phyloP scores from a whole-genome alignment of 2,329 filamentous ascomycete genomes.

The Sporothrix humicola region DNA sequence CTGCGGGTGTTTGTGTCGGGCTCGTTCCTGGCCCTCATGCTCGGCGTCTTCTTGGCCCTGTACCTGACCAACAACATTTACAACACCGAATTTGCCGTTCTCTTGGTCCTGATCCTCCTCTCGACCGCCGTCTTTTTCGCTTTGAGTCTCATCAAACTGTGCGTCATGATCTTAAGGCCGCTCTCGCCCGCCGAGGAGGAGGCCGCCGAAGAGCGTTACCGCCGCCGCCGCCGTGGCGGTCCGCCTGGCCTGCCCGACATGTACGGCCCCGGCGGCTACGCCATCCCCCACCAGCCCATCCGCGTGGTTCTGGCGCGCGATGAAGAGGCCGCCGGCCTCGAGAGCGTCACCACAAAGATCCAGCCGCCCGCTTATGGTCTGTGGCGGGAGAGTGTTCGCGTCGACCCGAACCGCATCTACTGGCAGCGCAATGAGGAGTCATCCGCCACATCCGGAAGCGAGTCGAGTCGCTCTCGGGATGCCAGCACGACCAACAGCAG shows the following conservation, averaged over 20 bases:
- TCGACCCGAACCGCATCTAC: conserved; percentile 80
- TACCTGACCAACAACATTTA: conserved; percentile 68
- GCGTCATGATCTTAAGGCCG: conserved; percentile 65
- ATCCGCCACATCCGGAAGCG: conserved; percentile 1
- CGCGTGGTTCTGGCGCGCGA: conserved; percentile 76
- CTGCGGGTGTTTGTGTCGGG: conserved; percentile 70
- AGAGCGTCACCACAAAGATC: conserved; percentile 60
- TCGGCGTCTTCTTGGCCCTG: conserved; percentile 73
- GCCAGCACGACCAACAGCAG: conserved; percentile 12
- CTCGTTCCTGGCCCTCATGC: conserved; percentile 61
- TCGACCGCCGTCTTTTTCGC: conserved; percentile 78
- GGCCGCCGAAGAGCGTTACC: conserved; percentile 43
- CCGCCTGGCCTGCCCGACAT: conserved; percentile 49
- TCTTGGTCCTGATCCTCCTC: conserved; percentile 79
- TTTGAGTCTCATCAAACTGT: conserved; percentile 76
- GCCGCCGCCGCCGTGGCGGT: conserved; percentile 38
- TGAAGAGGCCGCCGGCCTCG: conserved; percentile 68
- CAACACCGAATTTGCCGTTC: conserved; percentile 75
- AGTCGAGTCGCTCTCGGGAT: background rate
- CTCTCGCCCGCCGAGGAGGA: conserved; percentile 43
- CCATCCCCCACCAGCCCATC: conserved; percentile 74
- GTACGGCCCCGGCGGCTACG: conserved; percentile 66
- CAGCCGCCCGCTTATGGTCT: conserved; percentile 84
- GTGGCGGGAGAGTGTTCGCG: conserved; percentile 82
- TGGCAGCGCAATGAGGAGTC: conserved; percentile 71